Evolutionary conservation across 768 basidiomycete genomes (phyloP).

Genomic region (Leccinum rimulosum): DNA sequence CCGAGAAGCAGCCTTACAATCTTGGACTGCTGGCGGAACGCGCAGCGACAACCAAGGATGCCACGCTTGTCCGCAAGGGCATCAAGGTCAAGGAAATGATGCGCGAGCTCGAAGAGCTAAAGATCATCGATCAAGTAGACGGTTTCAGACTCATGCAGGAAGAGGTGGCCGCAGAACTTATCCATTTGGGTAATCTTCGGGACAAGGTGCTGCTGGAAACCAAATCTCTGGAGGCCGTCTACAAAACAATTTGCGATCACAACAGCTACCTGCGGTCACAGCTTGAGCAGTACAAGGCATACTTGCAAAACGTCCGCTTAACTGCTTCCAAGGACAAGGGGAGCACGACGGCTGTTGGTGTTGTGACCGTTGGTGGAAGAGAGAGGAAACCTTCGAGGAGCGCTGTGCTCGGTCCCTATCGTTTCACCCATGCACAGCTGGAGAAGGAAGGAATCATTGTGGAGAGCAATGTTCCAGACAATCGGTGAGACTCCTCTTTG

Average conservation of each 20-base stretch:
- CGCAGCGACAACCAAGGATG: constrained; percentile 97
- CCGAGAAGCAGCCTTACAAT: constrained; percentile 87
- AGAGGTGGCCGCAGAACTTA: constrained; percentile 92
- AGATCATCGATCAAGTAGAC: constrained; percentile 78
- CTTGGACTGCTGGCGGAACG: constrained; percentile 86
- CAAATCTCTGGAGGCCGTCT: constrained; percentile 91
- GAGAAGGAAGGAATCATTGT: constrained; percentile 99
- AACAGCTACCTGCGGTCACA: constrained; percentile 96
- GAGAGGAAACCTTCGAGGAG: constrained; percentile 91
- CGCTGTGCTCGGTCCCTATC: constrained; percentile 89
- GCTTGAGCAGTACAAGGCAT: constrained; percentile 99
- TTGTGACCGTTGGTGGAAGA: constrained; percentile 93
- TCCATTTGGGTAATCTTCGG: constrained; percentile 91
- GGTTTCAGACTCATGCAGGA: constrained; percentile 96
- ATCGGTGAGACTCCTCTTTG: constrained; percentile 56
- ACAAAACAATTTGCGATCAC: constrained; percentile 99
- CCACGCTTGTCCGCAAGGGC: constrained; percentile 90
- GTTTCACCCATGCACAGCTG: constrained; percentile 96
- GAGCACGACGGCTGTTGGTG: constrained; percentile 83
- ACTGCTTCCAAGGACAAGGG: constrained; percentile 89
- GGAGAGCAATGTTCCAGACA: constrained; percentile 98
- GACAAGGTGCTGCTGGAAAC: constrained; percentile 95
- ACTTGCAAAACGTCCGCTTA: constrained; percentile 93
- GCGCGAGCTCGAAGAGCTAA: constrained; percentile 88
- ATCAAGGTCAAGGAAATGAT: constrained; percentile 99